Conservation (phyloP, 1,284 basidiomycete species). For the Meira miltonrushii region DNA sequence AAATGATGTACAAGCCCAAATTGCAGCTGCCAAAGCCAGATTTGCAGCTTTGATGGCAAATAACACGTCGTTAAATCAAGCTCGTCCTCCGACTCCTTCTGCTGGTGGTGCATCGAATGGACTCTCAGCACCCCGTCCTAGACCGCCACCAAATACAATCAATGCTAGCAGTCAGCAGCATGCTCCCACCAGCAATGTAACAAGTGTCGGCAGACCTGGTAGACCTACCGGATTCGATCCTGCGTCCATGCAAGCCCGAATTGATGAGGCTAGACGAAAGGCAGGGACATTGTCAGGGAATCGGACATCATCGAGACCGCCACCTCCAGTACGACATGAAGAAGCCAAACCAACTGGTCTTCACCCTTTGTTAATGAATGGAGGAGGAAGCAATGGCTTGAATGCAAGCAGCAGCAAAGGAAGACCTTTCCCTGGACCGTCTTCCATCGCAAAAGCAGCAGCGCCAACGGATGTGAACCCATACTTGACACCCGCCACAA, state of each 20-base stretch:
- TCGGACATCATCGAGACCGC: conserved; percentile 9
- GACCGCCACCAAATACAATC: not conserved
- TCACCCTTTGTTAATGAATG: conserved; percentile 34
- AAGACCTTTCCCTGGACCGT: not conserved
- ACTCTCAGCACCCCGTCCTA: not conserved
- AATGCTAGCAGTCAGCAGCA: no score
- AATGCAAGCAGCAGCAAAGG: conserved; percentile 4
- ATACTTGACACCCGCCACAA: conserved; percentile 22
- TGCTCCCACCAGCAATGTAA: not conserved
- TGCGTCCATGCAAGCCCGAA: conserved; percentile 9
- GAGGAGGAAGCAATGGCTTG: no score
- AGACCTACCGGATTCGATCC: conserved; percentile 8
- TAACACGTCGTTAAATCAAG: not conserved
- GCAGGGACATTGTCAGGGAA: conserved; percentile 2
- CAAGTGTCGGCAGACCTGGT: not conserved
- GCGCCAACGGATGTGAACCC: conserved; percentile 26
- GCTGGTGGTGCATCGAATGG: not conserved
- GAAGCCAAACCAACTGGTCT: conserved; percentile 26
- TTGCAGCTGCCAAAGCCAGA: conserved; percentile 32
- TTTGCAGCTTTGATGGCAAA: conserved; percentile 20
- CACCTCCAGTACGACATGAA: conserved; percentile 10
- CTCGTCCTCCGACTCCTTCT: not conserved
- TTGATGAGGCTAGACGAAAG: conserved; percentile 13
- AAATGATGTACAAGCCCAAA: conserved; percentile 26
- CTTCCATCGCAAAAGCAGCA: no score